Conservation (phyloP, 306 rosid species). For the Neltuma alba region DNA sequence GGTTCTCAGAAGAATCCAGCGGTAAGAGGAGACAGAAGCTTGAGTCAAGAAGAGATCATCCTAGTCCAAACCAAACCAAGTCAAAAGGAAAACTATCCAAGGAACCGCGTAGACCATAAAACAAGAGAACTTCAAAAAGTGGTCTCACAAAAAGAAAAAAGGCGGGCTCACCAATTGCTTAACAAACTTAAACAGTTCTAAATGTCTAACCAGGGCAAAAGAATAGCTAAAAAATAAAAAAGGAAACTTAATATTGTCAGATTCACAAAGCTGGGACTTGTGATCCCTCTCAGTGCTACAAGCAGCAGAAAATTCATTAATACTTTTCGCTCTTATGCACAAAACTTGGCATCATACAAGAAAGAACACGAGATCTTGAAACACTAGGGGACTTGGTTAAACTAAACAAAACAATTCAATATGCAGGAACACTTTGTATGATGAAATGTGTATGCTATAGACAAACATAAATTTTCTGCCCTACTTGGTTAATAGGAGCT, state of each 20-base stretch:
- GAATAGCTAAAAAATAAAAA: not conserved
- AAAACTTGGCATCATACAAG: constrained; percentile 30
- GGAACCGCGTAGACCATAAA: constrained; percentile 7
- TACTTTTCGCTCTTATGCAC: constrained; percentile 36
- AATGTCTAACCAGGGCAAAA: not conserved
- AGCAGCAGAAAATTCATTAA: constrained; percentile 23
- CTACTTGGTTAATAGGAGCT: constrained; percentile 70
- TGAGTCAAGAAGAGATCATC: not conserved
- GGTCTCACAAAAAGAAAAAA: not conserved
- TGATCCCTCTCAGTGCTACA: constrained; percentile 4
- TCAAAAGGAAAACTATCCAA: not conserved
- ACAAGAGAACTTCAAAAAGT: constrained; percentile 4
- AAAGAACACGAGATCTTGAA: constrained; percentile 13
- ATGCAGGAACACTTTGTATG: constrained; percentile 55
- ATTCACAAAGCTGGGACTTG: not conserved
- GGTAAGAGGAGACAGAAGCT: not conserved
- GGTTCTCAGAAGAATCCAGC: constrained; percentile 13
- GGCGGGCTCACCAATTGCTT: not conserved
- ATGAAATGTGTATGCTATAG: constrained; percentile 71
- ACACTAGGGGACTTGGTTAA: constrained; percentile 38
- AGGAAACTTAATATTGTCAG: not conserved
- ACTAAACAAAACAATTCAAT: constrained; percentile 60
- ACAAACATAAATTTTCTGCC: constrained; percentile 69
- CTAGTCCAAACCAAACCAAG: not conserved
- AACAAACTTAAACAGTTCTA: not conserved